Base-by-base conservation (phyloP, 352 stramenopile species). In the Pythium myriotylum region DNA sequence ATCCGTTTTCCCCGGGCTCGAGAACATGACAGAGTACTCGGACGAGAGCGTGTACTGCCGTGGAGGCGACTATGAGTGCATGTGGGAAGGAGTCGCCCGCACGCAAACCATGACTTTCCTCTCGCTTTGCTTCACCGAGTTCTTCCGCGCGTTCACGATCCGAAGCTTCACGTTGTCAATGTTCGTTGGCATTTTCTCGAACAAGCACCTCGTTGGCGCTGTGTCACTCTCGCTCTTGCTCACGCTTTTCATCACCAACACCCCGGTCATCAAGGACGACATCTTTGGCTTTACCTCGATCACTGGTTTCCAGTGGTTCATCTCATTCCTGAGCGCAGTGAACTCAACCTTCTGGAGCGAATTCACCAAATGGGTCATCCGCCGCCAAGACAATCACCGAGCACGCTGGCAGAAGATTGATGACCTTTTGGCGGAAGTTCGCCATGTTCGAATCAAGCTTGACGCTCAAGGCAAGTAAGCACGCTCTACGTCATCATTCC, bases 71-170 rank as follows among this genome's bases (percentile, higher is more conserved):
- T 88, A 81, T 45, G 73, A 77, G 40, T 93, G 84, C 54, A 59
- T 90, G 9, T 76, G 74, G 7, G 75, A 76, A 10, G 84, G 81
- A 16, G 62, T 90, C 22, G 74, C 74, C 1, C 84, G 82, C 17
- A 66, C 81, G 12, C 81, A 91, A 62, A 93, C 84, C 0, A 88
- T 91, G 84, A 84, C 81, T 29, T 91, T 93, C 50, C 62, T 89
- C 33, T 71, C 67, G 3, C 59, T 93, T 33, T 72, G 76, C 7
- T 88, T 90, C 55, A 91, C 82, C 19, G 81, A 93, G 37, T 78
- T 93, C 33, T 61, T 93, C 40, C 84, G 84, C 45, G 81, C 84
- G 40, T 93, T 87, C 70, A 91, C 81, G 57, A 72, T 93, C 20
- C 81, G 84, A 10, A 86, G 77, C 59, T 89, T 93, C 53, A 88